Conservation (phyloP, 148 eudicot genomes). For the Chenopodium formosanum region DNA sequence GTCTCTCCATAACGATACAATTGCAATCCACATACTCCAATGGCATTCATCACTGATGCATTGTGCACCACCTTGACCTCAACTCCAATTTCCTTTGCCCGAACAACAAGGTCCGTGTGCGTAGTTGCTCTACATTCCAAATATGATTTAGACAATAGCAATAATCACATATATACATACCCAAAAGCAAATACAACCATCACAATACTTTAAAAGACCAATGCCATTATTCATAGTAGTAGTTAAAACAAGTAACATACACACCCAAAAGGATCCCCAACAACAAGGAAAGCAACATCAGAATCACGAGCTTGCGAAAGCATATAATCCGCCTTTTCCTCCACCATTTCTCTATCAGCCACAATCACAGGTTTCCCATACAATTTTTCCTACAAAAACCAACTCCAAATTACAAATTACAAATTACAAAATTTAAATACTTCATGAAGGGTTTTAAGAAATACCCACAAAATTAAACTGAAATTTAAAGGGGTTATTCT, state of each 20-base stretch:
- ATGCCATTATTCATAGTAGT: too few species aligned
- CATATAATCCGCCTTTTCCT: conserved; percentile 75
- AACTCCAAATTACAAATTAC: not conserved
- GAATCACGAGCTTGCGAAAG: conserved; percentile 59
- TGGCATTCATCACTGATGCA: conserved; percentile 90
- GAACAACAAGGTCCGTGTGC: conserved; percentile 88
- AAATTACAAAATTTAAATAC: not conserved
- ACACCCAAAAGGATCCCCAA: conserved; percentile 98
- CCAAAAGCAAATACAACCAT: conserved; percentile 46
- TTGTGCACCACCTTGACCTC: conserved; percentile 81
- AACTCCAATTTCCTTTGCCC: conserved; percentile 78
- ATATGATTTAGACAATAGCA: not conserved
- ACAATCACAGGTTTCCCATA: conserved; percentile 69
- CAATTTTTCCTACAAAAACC: conserved; percentile 51
- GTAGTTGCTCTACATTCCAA: conserved; percentile 74
- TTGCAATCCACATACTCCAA: conserved; percentile 91
- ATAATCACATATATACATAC: conserved; percentile 39
- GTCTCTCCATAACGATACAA: conserved; percentile 95
- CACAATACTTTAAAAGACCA: too few species aligned
- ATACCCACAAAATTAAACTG: not conserved
- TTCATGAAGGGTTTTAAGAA: not conserved
- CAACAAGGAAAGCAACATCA: conserved; percentile 88
- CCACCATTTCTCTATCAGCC: conserved; percentile 91
- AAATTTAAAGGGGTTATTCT: not conserved
- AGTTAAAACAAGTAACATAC: conserved; percentile 21